Evolutionary conservation across 495 filamentous ascomycete species (phyloP), one percentile per base, ranked within the genome.

Genomic region (Penicillium soppii): DNA sequence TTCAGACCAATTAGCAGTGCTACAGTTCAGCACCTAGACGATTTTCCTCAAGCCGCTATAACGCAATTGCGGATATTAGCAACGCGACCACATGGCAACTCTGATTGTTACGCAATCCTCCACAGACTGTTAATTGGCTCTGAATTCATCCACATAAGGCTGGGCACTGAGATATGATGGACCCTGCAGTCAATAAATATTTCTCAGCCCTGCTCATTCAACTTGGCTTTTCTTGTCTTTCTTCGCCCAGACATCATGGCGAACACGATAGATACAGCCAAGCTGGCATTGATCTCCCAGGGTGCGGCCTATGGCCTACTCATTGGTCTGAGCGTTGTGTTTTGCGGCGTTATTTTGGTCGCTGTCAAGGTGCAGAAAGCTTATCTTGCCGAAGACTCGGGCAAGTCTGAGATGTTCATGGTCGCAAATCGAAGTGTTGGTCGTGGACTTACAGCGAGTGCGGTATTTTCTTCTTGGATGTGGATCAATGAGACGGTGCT

Each of bases 401-500:
- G 62, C 10, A 71, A 70, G 27, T 73, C 73, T 3, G 75, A 79
- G 52, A 79, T 79, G 75, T 79, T 79, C 59, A 77, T 79, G 72
- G 73, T 75, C 27, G 76, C 76, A 15, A 78, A 78, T 59, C 66
- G 75, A 13, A 68, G 62, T 7, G 75, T 79, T 7, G 67, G 70
- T 8, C 77, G 68, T 7, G 76, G 76, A 2, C 57, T 79, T 21
- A 78, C 73, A n/a, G 74, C 74, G 1, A 75, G 72, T 3, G 74
- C 76, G 7, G 76, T 79, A 0, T 73, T 78, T 51, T 70, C 71
- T 15, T 72, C 66, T 10, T 73, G 73, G 73, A 76, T 76, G 72
- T 76, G 72, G 73, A 74, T 74, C 39, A 75, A 76, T 40, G 72
- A 75, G 47, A 74, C 64, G 3, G 69, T 72, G 3, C 59, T 73